Conservation (phyloP, 495 filamentous ascomycete genomes). For the Penicillium waksmanii region DNA sequence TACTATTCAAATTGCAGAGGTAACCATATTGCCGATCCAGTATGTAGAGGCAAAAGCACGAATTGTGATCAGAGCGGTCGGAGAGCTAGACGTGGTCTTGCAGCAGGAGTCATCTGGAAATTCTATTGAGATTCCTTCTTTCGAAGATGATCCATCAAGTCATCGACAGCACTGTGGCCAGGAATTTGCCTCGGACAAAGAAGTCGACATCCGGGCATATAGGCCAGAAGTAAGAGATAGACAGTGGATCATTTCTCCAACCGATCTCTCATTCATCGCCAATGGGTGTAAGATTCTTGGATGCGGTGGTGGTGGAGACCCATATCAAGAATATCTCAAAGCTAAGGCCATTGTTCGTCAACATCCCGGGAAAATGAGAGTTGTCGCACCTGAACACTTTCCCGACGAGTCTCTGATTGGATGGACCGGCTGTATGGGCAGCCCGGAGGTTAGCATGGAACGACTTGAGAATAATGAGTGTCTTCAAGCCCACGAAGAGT, state of each 20-base stretch:
- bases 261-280: conserved; percentile 60
- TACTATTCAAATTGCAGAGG: conserved; percentile 37
- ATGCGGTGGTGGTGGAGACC: conserved; percentile 56
- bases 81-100: conserved; percentile 25
- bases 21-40: conserved; percentile 38
- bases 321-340: conserved; percentile 34
- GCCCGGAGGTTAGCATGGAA: conserved; percentile 36
- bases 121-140: background rate
- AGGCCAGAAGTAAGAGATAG: conserved; percentile 19
- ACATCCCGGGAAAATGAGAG: conserved; percentile 17
- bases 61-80: conserved; percentile 38
- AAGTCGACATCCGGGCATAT: conserved; percentile 17
- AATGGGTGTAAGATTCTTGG: conserved; percentile 65
- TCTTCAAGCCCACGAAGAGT: conserved; percentile 29
- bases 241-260: conserved; percentile 57
- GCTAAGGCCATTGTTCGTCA: conserved; percentile 12
- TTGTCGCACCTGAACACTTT: conserved; percentile 25
- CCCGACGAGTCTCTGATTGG: conserved; percentile 24
- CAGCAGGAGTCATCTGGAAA: background rate
- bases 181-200: background rate
- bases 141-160: background rate
- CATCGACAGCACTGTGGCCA: background rate
- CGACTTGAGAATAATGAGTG: conserved; percentile 38
- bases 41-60: conserved; percentile 42
- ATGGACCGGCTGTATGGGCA: conserved; percentile 36